Evolutionary conservation across 768 basidiomycete species (phyloP).

Genomic region (Xerocomellus amylosporus): DNA sequence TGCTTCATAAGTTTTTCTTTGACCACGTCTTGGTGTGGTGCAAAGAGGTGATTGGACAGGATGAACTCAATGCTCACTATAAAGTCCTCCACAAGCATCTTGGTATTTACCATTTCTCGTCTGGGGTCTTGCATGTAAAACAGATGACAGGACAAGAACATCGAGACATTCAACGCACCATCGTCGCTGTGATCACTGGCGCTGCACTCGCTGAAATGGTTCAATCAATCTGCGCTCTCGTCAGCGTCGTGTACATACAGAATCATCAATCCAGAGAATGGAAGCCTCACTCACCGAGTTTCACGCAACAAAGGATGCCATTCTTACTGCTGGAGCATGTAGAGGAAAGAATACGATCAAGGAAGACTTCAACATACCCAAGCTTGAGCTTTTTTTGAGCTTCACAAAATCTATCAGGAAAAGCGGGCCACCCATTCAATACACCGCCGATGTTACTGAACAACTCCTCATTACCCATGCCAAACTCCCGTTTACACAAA

Average conservation of each 20-base stretch:
- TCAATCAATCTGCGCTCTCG: too few species aligned
- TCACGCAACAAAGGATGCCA: too few species aligned
- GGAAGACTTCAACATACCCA: not conserved
- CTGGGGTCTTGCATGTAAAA: not conserved
- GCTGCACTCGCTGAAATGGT: too few species aligned
- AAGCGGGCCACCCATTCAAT: too few species aligned
- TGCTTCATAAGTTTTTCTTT: slow-evolving; percentile 7
- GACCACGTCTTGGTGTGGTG: slow-evolving; percentile 7
- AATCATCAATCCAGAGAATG: too few species aligned
- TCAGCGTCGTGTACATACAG: too few species aligned
- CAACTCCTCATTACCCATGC: too few species aligned
- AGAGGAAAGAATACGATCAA: too few species aligned
- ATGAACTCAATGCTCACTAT: not conserved
- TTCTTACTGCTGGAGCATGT: too few species aligned
- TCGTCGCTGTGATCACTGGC: not conserved
- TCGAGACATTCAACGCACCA: not conserved
- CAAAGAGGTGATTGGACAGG: not conserved
- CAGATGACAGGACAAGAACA: not conserved
- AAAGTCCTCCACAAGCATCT: not conserved
- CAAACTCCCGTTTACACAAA: too few species aligned
- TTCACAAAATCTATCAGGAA: not conserved
- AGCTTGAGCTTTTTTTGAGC: not conserved
- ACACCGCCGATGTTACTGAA: too few species aligned
- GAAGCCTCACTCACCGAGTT: too few species aligned
- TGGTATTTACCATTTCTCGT: not conserved